These are phyloP conservation scores for Acacia acuminata DNA, from an alignment of 306 rosid species.

Conservation along the genomic window DNA sequence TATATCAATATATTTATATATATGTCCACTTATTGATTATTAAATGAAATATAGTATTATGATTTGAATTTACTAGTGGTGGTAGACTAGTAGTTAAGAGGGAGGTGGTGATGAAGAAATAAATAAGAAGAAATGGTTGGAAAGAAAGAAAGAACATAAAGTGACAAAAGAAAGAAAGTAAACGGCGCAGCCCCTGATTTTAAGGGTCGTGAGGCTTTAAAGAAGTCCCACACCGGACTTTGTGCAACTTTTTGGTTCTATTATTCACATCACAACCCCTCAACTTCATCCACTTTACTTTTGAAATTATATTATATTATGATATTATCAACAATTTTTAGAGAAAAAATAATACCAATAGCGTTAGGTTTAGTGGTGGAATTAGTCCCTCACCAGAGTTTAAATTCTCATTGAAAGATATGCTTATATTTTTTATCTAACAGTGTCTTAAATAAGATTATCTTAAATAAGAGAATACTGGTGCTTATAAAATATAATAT, in stretches of 20 bases:
- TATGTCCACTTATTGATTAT: neutral
- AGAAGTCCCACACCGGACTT: constrained; percentile 57
- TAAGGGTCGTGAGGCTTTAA: constrained; percentile 61
- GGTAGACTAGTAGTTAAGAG: neutral
- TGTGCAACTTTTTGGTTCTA: constrained; percentile 55
- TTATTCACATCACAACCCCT: constrained; percentile 2
- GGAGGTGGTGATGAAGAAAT: neutral
- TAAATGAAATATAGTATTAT: neutral
- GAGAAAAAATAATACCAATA: neutral
- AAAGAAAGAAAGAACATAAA: constrained; percentile 35
- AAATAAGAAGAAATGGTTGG: constrained; percentile 12
- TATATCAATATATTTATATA: neutral
- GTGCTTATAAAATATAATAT: too few relatives aligned
- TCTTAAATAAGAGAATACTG: too few relatives aligned
- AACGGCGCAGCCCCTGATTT: constrained; percentile 67
- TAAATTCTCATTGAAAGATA: too few relatives aligned
- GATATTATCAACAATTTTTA: neutral
- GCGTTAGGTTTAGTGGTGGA: too few relatives aligned
- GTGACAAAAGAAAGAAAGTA: constrained; percentile 40
- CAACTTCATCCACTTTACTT: neutral
- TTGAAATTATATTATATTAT: too few relatives aligned
- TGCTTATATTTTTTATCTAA: too few relatives aligned
- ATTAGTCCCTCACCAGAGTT: too few relatives aligned
- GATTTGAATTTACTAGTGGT: neutral
- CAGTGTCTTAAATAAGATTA: too few relatives aligned